phyloP scores from a whole-genome alignment of 2,329 filamentous ascomycete genomes.

The Colletotrichum gigasporum region DNA sequence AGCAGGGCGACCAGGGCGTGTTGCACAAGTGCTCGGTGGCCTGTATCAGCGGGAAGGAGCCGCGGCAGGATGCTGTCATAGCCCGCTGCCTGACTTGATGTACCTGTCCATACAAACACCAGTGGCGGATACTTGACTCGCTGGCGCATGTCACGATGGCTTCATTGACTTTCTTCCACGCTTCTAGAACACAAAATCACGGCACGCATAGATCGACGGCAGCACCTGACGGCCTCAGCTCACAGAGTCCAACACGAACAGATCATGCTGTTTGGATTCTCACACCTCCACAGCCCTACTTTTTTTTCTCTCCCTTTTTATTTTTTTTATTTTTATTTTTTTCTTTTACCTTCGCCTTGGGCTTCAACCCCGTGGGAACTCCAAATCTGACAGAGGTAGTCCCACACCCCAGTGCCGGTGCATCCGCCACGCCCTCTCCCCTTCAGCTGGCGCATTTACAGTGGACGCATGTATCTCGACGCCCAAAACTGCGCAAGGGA shows the following conservation, averaged over 20 bases:
- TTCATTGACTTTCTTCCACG: neutral
- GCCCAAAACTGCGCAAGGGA: neutral
- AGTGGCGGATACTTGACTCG: neutral
- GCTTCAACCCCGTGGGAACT: neutral
- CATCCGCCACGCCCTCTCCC: neutral
- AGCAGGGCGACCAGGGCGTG: neutral
- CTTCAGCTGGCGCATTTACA: neutral
- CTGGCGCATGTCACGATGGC: neutral
- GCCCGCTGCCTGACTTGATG: neutral
- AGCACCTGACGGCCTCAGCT: too few species aligned
- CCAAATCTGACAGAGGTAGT: neutral
- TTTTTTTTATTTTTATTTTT: too few species aligned
- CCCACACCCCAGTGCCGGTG: constrained; percentile 7
- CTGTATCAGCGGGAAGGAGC: too few species aligned
- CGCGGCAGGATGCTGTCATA: constrained; percentile 13
- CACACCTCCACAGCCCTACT: neutral
- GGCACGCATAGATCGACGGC: neutral
- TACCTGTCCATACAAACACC: neutral
- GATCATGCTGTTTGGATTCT: neutral
- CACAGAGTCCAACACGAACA: neutral
- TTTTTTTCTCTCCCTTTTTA: too few species aligned
- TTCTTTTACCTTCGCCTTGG: neutral
- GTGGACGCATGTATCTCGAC: neutral
- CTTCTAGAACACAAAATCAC: neutral
- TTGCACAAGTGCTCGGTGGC: neutral